Base-by-base conservation (phyloP, 805 yeast genomes). In the Ogataea salicorniae region DNA sequence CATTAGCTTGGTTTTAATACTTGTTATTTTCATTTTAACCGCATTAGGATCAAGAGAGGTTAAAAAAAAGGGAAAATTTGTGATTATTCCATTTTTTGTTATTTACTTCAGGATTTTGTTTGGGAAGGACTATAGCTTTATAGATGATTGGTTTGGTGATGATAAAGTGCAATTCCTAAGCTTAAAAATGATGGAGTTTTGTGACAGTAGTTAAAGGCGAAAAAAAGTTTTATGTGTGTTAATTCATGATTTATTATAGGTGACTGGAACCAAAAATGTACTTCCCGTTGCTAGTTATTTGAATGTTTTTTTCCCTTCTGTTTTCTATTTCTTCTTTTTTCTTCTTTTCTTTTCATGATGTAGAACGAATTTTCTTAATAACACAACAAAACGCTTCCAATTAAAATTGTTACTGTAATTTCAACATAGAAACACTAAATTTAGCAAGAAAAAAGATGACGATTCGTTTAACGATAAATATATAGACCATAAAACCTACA, bases 131-230 rank as follows among this genome's bases (percentile, higher is more conserved):
- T 54, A 54, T 39, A 5, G 39, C 17, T 49, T 52, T 34, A 20
- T 52, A 11, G 47, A 54, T 46, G 54, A 52, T 43, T 54, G 56
- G 57, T 54, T 46, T 43, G 57, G 57, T n/a, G 57, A 54, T 41
- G 46, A 46, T 26, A 52, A 49, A 34, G 46, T 42, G 23, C 39
- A 41, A 18, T 53, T 42, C n/a, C 22, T 51, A 2, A 42, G 37
- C 18, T 34, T 41, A 6, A 52, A 52, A 40, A 40, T 54, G 22
- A 31, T 34, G 6, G 46, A 38, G 33, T 37, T 39, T 20, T 18
- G 40, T 14, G 31, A 20, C 16, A 14, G 16, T 40, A 11, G 15
- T 16, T 40, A 23, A 39, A 34, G 15, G 18, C 16, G 16, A 33
- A 18, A 20, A 17, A 17, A 18, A 9, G 14, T 31, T 20, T 14